Evolutionary conservation across 371 early-diverging fungal genomes (phyloP), one percentile per base, ranked within the genome.

Genomic region (Parasitella parasitica): DNA sequence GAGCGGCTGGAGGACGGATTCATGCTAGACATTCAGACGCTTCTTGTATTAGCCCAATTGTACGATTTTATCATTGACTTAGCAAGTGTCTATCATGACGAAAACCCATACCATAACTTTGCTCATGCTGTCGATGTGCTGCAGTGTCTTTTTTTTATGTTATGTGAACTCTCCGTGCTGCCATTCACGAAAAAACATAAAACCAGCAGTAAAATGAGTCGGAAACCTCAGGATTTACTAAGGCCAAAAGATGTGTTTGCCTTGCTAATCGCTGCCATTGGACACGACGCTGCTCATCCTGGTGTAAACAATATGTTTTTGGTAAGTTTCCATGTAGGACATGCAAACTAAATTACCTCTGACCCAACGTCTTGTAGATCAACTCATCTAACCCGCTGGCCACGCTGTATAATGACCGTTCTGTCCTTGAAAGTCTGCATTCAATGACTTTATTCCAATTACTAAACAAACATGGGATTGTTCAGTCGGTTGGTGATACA

Each of bases 401-500:
- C 16, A 74, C 91, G 48, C 73, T 96, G 5, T 97, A 96, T 82
- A 95, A 95, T 67, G 95, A 95, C 76, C 83, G 87, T 50, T 91
- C 95, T 0, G 92, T 95, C 4, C 84, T 97, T 16, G 98, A 97
- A 75, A 94, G 91, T 77, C 92, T 93, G 71, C 98, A 97, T 73
- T 86, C 91, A 4, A 87, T 92, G 70, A 80, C 93, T 4, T 83
- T 95, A 35, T 94, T 93, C 69, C 86, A 88, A 61, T 73, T 97
- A 8, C 82, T 97, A 80, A 81, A 85, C 50, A 82, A 83, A 37
- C 81, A 84, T 66, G 81, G 83, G 12, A 78, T 87, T 54, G 81
- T 85, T 36, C 59, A 66, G 24, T 26, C 67, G 6, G 39, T 69
- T 13, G 73, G 65, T 39, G 71, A 67, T 1, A 37, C 61, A 13